Evolutionary conservation across 345 rosid genomes (phyloP).

Genomic region (Hibiscus tridactylites): DNA sequence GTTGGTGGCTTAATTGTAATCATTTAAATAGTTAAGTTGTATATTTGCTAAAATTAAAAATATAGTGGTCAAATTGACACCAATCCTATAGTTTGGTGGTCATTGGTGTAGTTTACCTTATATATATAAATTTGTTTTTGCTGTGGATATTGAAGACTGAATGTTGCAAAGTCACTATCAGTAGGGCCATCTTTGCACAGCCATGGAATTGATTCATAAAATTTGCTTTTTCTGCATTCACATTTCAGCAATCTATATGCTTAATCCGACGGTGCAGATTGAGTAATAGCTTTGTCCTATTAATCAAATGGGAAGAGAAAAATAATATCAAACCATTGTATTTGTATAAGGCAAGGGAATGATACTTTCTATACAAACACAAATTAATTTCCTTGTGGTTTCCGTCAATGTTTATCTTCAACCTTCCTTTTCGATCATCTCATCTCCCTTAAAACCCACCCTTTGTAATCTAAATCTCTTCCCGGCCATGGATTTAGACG

Average conservation of each 20-base stretch:
- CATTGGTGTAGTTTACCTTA: too few relatives aligned
- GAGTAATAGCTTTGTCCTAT: not conserved
- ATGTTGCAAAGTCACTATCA: slow-evolving; percentile 1
- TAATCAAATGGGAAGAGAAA: not conserved
- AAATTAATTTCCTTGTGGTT: not conserved
- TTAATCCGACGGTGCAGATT: slow-evolving; percentile 3
- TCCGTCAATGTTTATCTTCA: slow-evolving; percentile 3
- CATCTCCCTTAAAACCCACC: not conserved
- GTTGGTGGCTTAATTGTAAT: too few relatives aligned
- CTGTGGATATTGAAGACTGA: not conserved
- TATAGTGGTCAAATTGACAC: too few relatives aligned
- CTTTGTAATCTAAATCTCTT: slow-evolving; percentile 9
- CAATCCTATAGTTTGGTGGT: too few relatives aligned
- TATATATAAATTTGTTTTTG: too few relatives aligned
- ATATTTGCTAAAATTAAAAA: too few relatives aligned
- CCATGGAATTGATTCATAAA: slow-evolving; percentile 4
- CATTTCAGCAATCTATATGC: not conserved
- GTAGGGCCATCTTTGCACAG: not conserved
- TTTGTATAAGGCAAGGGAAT: not conserved
- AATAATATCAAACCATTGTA: not conserved
- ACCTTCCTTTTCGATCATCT: not conserved
- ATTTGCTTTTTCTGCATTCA: not conserved
- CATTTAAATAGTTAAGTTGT: too few relatives aligned
- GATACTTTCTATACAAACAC: not conserved
- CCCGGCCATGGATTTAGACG: slow-evolving; percentile 27